Conservation (phyloP, 1,139 yeast species). For the Spathaspora sp. region DNA sequence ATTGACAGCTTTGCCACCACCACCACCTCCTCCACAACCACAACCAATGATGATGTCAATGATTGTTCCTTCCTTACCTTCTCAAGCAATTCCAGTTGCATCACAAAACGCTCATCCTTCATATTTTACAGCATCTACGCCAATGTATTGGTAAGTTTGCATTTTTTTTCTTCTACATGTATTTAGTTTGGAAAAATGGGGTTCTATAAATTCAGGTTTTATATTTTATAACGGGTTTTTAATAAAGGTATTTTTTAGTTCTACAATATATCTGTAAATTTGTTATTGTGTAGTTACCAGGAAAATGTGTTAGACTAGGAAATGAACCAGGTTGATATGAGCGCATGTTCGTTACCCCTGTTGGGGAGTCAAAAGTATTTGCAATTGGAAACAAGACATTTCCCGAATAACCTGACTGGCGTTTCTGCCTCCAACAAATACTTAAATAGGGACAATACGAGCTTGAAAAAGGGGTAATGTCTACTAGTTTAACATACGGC, state of each 20-base stretch:
- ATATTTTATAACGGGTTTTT: not conserved
- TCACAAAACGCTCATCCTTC: not conserved
- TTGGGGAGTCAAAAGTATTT: too few species aligned
- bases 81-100: not conserved
- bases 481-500: too few species aligned
- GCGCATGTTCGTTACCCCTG: too few species aligned
- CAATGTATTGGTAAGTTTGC: slow-evolving; percentile 1
- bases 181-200: not conserved
- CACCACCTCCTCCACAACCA: not conserved
- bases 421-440: too few species aligned
- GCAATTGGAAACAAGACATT: too few species aligned
- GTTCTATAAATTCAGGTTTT: not conserved
- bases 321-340: too few species aligned
- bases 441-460: too few species aligned
- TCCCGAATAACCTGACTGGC: too few species aligned
- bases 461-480: too few species aligned
- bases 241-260: not conserved
- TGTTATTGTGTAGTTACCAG: not conserved
- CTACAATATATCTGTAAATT: not conserved
- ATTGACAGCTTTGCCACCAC: not conserved
- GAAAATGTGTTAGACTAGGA: not conserved
- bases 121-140: not conserved
- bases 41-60: not conserved
- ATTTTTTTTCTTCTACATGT: too few species aligned
- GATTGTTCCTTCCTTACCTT: not conserved